Percentiles rank a stretch among this genome's conserved stretches.
These are phyloP conservation scores for Podila verticillata DNA, from an alignment of 192 early-diverging fungal genomes.

Conservation along the genomic window DNA sequence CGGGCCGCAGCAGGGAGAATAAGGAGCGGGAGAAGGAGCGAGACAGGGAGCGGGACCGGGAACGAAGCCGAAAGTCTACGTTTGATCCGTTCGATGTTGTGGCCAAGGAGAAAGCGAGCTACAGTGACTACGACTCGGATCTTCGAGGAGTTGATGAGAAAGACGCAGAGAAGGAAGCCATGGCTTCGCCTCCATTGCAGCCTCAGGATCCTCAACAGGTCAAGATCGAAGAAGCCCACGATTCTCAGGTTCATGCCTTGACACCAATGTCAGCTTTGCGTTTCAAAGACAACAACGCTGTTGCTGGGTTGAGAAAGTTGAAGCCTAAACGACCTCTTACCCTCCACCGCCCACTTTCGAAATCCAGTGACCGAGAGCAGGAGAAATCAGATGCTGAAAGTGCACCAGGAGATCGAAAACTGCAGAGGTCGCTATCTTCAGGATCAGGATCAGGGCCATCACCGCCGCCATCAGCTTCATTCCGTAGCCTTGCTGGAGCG, in stretches of 20 bases:
- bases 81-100: slow-evolving; percentile 11
- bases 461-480: slow-evolving; percentile 20
- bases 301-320: slow-evolving; percentile 10
- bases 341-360: slow-evolving; percentile 2
- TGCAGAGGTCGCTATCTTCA: slow-evolving; percentile 10
- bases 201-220: too few relatives aligned
- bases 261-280: background rate
- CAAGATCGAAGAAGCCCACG: slow-evolving; percentile 6
- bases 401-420: background rate
- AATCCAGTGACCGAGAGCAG: slow-evolving; percentile 2
- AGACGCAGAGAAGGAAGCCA: background rate
- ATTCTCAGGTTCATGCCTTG: background rate
- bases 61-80: slow-evolving; percentile 21
- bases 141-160: background rate
- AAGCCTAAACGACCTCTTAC: slow-evolving; percentile 32
- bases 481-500: slow-evolving; percentile 32
- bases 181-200: too few relatives aligned
- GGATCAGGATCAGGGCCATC: slow-evolving; percentile 5
- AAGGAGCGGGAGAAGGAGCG: slow-evolving; percentile 41
- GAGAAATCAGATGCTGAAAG: background rate
- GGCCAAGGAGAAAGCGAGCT: background rate
- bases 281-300: slow-evolving; percentile 1
- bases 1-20: slow-evolving; percentile 21
- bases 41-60: slow-evolving; percentile 29
- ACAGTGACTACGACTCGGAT: slow-evolving; percentile 18